Evolutionary conservation across 768 basidiomycete species (phyloP), one percentile per base, ranked within the genome.

Genomic region (Megacollybia marginata): DNA sequence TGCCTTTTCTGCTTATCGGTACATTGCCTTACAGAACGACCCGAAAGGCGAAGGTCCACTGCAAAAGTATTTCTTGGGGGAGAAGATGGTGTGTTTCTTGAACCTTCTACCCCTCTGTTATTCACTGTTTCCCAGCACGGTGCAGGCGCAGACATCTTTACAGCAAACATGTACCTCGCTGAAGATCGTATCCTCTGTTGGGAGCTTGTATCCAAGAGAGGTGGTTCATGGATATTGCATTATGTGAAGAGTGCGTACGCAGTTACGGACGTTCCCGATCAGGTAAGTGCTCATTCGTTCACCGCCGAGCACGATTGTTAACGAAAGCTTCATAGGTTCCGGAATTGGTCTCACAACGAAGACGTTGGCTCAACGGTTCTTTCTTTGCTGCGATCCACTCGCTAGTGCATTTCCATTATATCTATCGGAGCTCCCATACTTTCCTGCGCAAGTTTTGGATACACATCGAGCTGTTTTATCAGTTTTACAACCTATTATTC

Each of bases 321-420:
- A 13, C 42, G 28, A 19, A 19, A 12, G 23, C 12, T 6, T 19
- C 34, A 6, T 54, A 85, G 79, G 83, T 95, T 15, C 91, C 95
- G 0, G 95, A 97, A 63, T 69, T 98, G 53, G 92, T 99, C 58
- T 90, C 90, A 0, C 95, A 98, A 62, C 85, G 95, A 46, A 79
- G 95, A 34, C 85, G 94, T 36, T 98, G 95, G 95, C 76, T 99
- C 23, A 97, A 97, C 64, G 92, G 95, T 12, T 94, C 92, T 4
- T 98, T 99, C 82, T 99, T 99, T 66, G 96, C 94, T 9, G 91
- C 88, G 0, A 82, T 98, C 13, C 93, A 98, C 69, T 84, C 86
- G 50, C 88, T 83, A 4, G 75, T 93, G 55, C 91, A 98, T 63
- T 98, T 99, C 67, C 84, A 89, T 55, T 97, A 97, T 62, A 80